Evolutionary conservation across 2,329 filamentous ascomycete genomes (phyloP).

Genomic region (Hypoxylon sp.): DNA sequence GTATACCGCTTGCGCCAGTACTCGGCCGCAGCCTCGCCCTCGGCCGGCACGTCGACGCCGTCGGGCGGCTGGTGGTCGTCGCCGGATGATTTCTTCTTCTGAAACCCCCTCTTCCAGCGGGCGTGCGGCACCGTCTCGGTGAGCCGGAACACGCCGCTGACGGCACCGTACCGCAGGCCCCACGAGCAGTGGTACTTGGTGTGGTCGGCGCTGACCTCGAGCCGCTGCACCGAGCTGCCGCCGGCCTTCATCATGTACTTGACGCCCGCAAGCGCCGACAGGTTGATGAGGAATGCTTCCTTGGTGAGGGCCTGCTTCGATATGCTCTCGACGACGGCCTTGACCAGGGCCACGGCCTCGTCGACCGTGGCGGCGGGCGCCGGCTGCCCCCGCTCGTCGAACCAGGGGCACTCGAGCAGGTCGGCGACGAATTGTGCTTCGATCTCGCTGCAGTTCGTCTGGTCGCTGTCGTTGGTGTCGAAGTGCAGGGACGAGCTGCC

Average conservation of each 20-base stretch:
- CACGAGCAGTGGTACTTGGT: slow-evolving; percentile 65
- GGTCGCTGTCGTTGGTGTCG: slow-evolving; percentile 54
- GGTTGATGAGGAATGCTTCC: slow-evolving; percentile 69
- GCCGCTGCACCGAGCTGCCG: slow-evolving; percentile 56
- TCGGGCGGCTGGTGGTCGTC: slow-evolving; percentile 31
- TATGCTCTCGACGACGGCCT: slow-evolving; percentile 65
- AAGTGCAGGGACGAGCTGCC: slow-evolving; percentile 44
- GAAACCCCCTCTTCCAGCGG: slow-evolving; percentile 54
- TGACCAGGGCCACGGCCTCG: slow-evolving; percentile 66
- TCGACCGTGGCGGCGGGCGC: slow-evolving; percentile 60
- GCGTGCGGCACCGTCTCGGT: slow-evolving; percentile 60
- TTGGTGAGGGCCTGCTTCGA: slow-evolving; percentile 62
- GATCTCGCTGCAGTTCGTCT: slow-evolving; percentile 69
- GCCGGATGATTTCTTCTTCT: slow-evolving; percentile 38
- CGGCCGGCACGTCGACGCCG: slow-evolving; percentile 44
- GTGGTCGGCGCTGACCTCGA: slow-evolving; percentile 57
- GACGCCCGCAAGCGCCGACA: slow-evolving; percentile 68
- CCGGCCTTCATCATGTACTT: slow-evolving; percentile 60
- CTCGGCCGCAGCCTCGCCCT: slow-evolving; percentile 49
- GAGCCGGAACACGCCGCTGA: slow-evolving; percentile 66
- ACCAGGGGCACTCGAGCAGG: slow-evolving; percentile 64
- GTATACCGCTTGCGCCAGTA: slow-evolving; percentile 47
- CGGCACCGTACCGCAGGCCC: slow-evolving; percentile 66
- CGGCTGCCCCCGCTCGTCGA: slow-evolving; percentile 58
- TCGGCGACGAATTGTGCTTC: slow-evolving; percentile 65